Evolutionary conservation across 441 rosid species (phyloP).

Genomic region (Manihot esculenta): DNA sequence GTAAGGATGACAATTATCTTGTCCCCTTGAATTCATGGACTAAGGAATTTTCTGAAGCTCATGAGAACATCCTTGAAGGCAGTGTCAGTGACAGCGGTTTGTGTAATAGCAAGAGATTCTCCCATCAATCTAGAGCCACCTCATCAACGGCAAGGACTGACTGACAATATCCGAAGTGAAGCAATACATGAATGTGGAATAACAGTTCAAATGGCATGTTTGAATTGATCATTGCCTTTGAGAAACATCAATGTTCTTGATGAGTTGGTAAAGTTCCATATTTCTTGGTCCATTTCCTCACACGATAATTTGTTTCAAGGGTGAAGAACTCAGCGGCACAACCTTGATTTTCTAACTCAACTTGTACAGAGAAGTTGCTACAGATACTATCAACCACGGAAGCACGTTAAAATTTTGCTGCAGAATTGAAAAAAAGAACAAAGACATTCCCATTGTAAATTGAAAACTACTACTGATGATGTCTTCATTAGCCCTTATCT

Average conservation of each 20-base stretch:
- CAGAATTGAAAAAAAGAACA: not conserved
- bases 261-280: not conserved
- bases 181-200: not conserved
- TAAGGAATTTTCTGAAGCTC: constrained; percentile 75
- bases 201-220: constrained; percentile 9
- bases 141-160: not conserved
- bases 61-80: constrained; percentile 60
- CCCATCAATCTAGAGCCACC: constrained; percentile 22
- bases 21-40: constrained; percentile 78
- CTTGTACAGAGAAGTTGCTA: constrained; percentile 7
- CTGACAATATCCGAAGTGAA: not conserved
- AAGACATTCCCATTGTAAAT: too few species aligned
- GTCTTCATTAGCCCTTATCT: too few species aligned
- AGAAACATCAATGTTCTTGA: not conserved
- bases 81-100: constrained; percentile 91
- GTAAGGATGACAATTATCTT: constrained; percentile 79
- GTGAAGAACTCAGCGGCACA: not conserved
- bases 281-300: not conserved
- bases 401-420: not conserved
- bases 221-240: not conserved
- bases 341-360: constrained; percentile 1
- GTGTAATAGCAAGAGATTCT: constrained; percentile 49
- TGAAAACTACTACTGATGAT: too few species aligned
- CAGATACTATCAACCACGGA: not conserved
- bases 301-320: not conserved